phyloP scores from a whole-genome alignment of 1,139 yeast genomes.

The Scheffersomyces quercinus region DNA sequence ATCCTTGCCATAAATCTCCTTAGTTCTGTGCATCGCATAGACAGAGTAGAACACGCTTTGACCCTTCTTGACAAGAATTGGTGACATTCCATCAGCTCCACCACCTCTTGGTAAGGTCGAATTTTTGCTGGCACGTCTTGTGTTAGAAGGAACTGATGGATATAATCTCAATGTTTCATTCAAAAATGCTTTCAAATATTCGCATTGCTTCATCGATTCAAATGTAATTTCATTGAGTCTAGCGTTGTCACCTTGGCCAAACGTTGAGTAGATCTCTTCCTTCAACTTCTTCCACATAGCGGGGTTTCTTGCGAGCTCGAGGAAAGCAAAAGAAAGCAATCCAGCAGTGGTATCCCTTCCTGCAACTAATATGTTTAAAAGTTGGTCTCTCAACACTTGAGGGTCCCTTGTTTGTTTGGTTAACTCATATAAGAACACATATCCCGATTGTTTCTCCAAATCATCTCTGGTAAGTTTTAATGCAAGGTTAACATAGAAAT shows the following conservation, averaged over 20 bases:
- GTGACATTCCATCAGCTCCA: slow-evolving; percentile 42
- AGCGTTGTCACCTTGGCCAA: slow-evolving; percentile 37
- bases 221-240: slow-evolving; percentile 38
- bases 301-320: slow-evolving; percentile 44
- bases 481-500: slow-evolving; percentile 28
- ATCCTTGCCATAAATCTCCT: slow-evolving; percentile 49
- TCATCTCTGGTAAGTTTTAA: slow-evolving; percentile 31
- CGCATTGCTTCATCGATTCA: slow-evolving; percentile 51
- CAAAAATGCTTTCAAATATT: slow-evolving; percentile 46
- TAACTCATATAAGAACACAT: slow-evolving; percentile 46
- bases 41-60: slow-evolving; percentile 45
- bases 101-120: slow-evolving; percentile 57
- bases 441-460: slow-evolving; percentile 39
- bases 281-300: slow-evolving; percentile 34
- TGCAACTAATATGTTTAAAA: slow-evolving; percentile 45
- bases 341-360: slow-evolving; percentile 53
- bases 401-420: slow-evolving; percentile 47
- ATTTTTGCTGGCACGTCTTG: slow-evolving; percentile 45
- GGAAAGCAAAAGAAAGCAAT: slow-evolving; percentile 40
- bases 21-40: slow-evolving; percentile 47
- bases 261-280: slow-evolving; percentile 29
- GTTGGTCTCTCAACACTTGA: slow-evolving; percentile 42
- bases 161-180: slow-evolving; percentile 55
- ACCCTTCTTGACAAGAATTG: slow-evolving; percentile 49
- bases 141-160: slow-evolving; percentile 57